Conservation (phyloP, 148 eudicot genomes). For the Amaranthus palmeri region DNA sequence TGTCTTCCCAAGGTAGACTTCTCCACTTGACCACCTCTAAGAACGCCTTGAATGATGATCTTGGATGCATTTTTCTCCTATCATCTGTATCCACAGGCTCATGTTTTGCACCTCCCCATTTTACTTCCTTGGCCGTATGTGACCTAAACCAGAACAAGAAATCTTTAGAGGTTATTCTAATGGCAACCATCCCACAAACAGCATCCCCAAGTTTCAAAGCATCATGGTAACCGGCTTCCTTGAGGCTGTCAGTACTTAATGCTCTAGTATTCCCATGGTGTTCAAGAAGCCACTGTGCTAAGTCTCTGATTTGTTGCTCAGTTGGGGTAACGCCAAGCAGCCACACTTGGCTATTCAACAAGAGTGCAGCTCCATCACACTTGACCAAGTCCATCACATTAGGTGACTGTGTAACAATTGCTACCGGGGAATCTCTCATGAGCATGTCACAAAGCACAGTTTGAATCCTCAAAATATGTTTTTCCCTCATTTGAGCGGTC, state of each 20-base stretch:
- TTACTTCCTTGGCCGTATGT: constrained; percentile 64
- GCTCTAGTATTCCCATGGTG: constrained; percentile 64
- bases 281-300: constrained; percentile 64
- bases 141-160: constrained; percentile 84
- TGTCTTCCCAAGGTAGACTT: constrained; percentile 80
- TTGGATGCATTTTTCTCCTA: constrained; percentile 74
- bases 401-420: constrained; percentile 70
- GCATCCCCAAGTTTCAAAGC: constrained; percentile 59
- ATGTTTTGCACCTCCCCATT: constrained; percentile 93
- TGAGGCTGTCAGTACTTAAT: constrained; percentile 72
- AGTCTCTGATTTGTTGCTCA: constrained; percentile 53
- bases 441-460: constrained; percentile 88
- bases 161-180: constrained; percentile 51
- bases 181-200: constrained; percentile 83
- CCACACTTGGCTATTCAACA: constrained; percentile 45
- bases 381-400: constrained; percentile 81
- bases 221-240: constrained; percentile 77
- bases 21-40: constrained; percentile 75
- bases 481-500: constrained; percentile 62
- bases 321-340: constrained; percentile 60
- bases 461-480: constrained; percentile 57
- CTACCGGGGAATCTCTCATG: constrained; percentile 64
- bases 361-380: constrained; percentile 82
- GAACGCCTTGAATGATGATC: constrained; percentile 79
- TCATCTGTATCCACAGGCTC: constrained; percentile 65